These are phyloP conservation scores for Epichloe hybrida DNA, from an alignment of 2,329 filamentous ascomycete species.

Conservation along the genomic window DNA sequence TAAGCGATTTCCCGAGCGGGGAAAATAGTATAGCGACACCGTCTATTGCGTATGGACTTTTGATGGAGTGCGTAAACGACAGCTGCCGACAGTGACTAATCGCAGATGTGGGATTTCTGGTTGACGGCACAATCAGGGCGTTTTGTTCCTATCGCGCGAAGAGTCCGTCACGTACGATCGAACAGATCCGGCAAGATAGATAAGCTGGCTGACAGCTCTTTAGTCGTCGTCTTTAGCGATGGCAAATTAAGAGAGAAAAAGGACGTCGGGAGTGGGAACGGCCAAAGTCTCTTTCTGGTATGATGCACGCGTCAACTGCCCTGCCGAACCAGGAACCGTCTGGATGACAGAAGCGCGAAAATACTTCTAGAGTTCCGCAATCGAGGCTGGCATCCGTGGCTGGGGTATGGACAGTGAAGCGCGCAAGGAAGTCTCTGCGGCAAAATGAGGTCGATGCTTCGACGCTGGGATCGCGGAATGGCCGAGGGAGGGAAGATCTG, in stretches of 20 bases:
- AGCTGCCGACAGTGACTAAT: not conserved
- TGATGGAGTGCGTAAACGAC: not conserved
- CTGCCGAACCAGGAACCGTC: not conserved
- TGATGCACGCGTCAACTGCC: not conserved
- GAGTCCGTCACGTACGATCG: not conserved
- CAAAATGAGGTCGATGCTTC: constrained; percentile 2
- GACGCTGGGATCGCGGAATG: constrained; percentile 4
- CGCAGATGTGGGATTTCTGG: not conserved
- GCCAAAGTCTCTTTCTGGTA: not conserved
- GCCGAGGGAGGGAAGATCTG: constrained; percentile 3
- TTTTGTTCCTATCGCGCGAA: not conserved
- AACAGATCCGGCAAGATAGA: not conserved
- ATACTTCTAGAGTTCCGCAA: not conserved
- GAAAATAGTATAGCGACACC: not conserved
- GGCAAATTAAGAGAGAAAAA: not conserved
- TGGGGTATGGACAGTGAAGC: not conserved
- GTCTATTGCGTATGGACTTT: not conserved
- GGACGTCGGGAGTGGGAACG: not conserved
- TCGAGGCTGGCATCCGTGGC: not conserved
- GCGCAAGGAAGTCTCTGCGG: not conserved
- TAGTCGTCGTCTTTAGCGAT: not conserved
- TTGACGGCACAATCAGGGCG: not conserved
- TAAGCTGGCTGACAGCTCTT: not conserved
- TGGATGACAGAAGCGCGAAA: not conserved
- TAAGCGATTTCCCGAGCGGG: not conserved